Evolutionary conservation across 176 grass and related monocot species (phyloP).

Genomic region (Poa annua): DNA sequence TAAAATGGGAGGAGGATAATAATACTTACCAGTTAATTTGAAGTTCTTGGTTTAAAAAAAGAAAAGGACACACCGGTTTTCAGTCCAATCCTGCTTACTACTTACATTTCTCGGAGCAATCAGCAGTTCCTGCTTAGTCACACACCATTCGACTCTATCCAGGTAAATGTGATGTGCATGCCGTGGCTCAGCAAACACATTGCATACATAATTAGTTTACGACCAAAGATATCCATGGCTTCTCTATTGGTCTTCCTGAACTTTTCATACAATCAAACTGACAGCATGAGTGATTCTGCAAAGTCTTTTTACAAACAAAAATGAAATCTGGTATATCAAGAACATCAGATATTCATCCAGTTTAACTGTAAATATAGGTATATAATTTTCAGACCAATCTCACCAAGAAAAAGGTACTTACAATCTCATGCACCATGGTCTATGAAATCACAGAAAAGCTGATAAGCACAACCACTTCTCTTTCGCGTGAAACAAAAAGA

Average conservation of each 20-base stretch:
- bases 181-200: background rate
- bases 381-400: slow-evolving; percentile 10
- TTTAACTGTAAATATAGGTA: slow-evolving; percentile 26
- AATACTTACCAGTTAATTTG: no score
- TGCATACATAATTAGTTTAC: background rate
- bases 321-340: background rate
- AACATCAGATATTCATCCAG: background rate
- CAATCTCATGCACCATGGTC: no score
- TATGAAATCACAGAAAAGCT: no score
- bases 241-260: background rate
- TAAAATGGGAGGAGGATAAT: no score
- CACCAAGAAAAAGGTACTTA: slow-evolving; percentile 16
- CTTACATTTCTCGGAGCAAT: slow-evolving; percentile 1
- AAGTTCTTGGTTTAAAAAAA: no score
- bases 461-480: no score
- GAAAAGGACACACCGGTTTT: background rate
- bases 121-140: slow-evolving; percentile 2
- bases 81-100: background rate
- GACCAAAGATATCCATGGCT: background rate
- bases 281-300: background rate
- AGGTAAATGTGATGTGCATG: background rate
- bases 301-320: background rate
- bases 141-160: background rate
- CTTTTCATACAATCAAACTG: background rate
- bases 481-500: no score